Percentiles rank a stretch among this genome's conserved stretches.
Conservation (phyloP, 208 protist species). For the Blechomonas ayalai region DNA sequence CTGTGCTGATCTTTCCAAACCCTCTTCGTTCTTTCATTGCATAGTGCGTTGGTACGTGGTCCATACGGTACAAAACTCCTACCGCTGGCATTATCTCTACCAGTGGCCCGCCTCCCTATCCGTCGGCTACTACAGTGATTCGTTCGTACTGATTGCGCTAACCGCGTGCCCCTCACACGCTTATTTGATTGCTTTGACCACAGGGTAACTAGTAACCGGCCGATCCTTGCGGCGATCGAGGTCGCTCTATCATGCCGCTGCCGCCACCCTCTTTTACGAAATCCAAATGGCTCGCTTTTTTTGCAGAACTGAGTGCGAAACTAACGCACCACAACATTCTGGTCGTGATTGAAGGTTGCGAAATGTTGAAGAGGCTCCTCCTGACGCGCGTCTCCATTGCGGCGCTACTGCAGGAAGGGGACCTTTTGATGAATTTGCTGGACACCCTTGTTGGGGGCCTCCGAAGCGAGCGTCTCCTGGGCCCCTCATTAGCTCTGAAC, state of each 20-base stretch:
- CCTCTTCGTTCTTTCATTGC: slow-evolving; percentile 3
- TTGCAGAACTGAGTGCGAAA: slow-evolving; percentile 79
- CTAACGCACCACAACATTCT: slow-evolving; percentile 75
- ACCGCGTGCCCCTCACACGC: too few species aligned
- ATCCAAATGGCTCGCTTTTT: slow-evolving; percentile 79
- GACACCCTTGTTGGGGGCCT: slow-evolving; percentile 48
- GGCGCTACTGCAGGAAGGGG: slow-evolving; percentile 70
- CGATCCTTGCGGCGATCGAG: not conserved
- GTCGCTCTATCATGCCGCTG: slow-evolving; percentile 34
- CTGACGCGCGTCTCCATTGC: slow-evolving; percentile 62
- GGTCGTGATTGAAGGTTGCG: slow-evolving; percentile 71
- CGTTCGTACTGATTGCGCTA: too few species aligned
- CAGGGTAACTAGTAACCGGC: not conserved
- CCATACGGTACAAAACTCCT: too few species aligned
- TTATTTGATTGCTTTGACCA: not conserved
- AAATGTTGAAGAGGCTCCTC: slow-evolving; percentile 63
- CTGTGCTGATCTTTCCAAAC: slow-evolving; percentile 2
- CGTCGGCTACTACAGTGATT: too few species aligned
- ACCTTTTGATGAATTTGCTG: slow-evolving; percentile 41
- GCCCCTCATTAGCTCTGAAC: slow-evolving; percentile 17
- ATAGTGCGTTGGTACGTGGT: too few species aligned
- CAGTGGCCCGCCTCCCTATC: too few species aligned
- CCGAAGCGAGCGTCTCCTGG: slow-evolving; percentile 10
- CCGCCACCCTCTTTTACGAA: slow-evolving; percentile 51
- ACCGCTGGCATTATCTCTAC: too few species aligned